Percentiles rank a stretch among this genome's conserved stretches.
Evolutionary conservation across 495 filamentous ascomycete species (phyloP).

Genomic region (Acidomyces sp.): DNA sequence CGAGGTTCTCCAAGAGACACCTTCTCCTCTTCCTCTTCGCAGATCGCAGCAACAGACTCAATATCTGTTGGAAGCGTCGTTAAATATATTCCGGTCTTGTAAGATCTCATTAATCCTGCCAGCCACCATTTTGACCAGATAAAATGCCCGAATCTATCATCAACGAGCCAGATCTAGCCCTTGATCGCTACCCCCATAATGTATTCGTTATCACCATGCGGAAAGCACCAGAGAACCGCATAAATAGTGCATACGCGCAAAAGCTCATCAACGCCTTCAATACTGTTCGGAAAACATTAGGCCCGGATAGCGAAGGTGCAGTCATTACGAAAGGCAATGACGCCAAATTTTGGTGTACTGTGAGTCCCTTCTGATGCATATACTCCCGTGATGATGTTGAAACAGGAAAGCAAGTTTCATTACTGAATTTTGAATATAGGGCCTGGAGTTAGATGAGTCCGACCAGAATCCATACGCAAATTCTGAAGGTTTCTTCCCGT

Average conservation of each 20-base stretch:
- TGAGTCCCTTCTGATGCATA: background rate
- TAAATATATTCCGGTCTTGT: too few relatives aligned
- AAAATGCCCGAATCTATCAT: slow-evolving; percentile 17
- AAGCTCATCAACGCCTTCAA: slow-evolving; percentile 36
- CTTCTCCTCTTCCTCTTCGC: too few relatives aligned
- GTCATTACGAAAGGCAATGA: slow-evolving; percentile 37
- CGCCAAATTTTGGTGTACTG: slow-evolving; percentile 41
- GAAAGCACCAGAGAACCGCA: slow-evolving; percentile 37
- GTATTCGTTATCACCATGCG: slow-evolving; percentile 40
- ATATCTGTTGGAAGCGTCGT: too few relatives aligned
- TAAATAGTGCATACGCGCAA: slow-evolving; percentile 36
- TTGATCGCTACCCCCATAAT: slow-evolving; percentile 26
- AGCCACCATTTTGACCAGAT: background rate
- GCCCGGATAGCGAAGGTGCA: slow-evolving; percentile 32
- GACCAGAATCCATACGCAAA: slow-evolving; percentile 37
- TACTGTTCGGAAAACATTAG: slow-evolving; percentile 25
- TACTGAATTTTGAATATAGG: slow-evolving; percentile 14
- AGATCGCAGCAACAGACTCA: too few relatives aligned
- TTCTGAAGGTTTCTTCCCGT: slow-evolving; percentile 36
- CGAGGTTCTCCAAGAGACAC: too few relatives aligned
- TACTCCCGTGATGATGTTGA: background rate
- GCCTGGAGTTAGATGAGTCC: slow-evolving; percentile 37
- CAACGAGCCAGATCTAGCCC: slow-evolving; percentile 21
- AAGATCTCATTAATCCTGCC: too few relatives aligned
- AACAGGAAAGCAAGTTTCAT: background rate